Conservation (phyloP, 83 land plant genomes). For the Picea mariana region DNA sequence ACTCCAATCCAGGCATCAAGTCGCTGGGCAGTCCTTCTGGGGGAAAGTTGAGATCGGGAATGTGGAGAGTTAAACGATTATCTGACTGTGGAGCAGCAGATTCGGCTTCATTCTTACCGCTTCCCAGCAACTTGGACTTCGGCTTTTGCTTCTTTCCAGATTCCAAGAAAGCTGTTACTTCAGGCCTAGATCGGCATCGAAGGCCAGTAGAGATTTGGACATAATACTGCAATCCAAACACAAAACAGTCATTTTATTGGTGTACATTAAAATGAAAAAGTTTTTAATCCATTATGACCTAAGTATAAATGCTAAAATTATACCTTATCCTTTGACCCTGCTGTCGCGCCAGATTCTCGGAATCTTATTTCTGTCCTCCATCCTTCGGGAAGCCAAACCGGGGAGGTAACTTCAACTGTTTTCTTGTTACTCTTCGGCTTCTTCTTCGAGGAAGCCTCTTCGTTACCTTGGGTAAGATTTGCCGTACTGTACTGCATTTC, state of each 20-base stretch:
- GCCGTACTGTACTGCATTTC: neutral
- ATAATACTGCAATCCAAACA: constrained; percentile 15
- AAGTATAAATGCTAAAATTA: neutral
- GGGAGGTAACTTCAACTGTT: neutral
- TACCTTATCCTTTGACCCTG: constrained; percentile 30
- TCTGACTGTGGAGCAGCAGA: neutral
- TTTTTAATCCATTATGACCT: neutral
- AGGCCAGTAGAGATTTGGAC: neutral
- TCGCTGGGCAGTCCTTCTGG: neutral
- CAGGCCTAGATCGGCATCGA: neutral
- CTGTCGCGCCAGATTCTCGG: constrained; percentile 23
- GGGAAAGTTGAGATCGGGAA: neutral
- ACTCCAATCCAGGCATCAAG: neutral
- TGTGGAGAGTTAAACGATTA: neutral
- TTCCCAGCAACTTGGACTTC: neutral
- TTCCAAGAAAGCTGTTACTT: neutral
- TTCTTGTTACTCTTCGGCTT: neutral
- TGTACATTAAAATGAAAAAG: neutral
- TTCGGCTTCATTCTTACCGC: neutral
- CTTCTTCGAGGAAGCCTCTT: neutral
- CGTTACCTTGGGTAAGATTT: neutral
- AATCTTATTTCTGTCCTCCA: constrained; percentile 20
- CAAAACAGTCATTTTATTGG: neutral
- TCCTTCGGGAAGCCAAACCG: constrained; percentile 21
- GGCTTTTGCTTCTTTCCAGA: neutral